Conservation (phyloP, 2,329 filamentous ascomycete genomes). For the Aspergillus proliferans region DNA sequence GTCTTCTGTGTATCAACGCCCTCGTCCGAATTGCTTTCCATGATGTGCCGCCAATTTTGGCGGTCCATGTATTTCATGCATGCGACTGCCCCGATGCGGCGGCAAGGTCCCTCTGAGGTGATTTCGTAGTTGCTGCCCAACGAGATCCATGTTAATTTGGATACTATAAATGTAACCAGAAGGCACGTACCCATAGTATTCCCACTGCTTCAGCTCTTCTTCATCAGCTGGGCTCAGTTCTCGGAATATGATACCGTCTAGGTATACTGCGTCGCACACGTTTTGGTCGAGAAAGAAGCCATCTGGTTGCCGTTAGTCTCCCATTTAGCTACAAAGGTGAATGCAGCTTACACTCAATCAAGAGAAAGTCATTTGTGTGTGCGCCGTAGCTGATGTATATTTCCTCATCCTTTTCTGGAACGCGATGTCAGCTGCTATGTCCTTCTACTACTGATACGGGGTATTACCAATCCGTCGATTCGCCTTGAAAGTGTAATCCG, state of each 20-base stretch:
- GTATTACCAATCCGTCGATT: conserved; percentile 19
- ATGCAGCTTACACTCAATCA: conserved; percentile 28
- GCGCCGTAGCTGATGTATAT: conserved; percentile 34
- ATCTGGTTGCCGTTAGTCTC: conserved; percentile 17
- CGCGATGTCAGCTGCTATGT: neutral
- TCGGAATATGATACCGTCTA: conserved; percentile 30
- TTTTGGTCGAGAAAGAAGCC: conserved; percentile 32
- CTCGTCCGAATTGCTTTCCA: conserved; percentile 15
- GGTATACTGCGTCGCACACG: conserved; percentile 25
- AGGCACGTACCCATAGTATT: conserved; percentile 20
- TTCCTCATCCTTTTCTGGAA: conserved; percentile 30
- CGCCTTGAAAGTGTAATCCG: conserved; percentile 22
- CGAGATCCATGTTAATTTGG: neutral
- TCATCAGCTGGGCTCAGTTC: conserved; percentile 15
- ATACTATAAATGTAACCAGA: neutral
- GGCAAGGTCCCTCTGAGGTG: conserved; percentile 19
- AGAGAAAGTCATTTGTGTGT: conserved; percentile 33
- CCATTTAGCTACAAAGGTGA: neutral
- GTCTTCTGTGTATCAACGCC: conserved; percentile 16
- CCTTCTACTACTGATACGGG: neutral
- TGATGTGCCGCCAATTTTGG: conserved; percentile 23
- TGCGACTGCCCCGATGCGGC: conserved; percentile 24
- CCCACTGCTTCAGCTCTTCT: conserved; percentile 16
- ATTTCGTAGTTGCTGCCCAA: conserved; percentile 26
- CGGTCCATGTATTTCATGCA: conserved; percentile 25